Base-by-base conservation (phyloP, 2,329 filamentous ascomycete genomes). In the Beauveria brongniartii region DNA sequence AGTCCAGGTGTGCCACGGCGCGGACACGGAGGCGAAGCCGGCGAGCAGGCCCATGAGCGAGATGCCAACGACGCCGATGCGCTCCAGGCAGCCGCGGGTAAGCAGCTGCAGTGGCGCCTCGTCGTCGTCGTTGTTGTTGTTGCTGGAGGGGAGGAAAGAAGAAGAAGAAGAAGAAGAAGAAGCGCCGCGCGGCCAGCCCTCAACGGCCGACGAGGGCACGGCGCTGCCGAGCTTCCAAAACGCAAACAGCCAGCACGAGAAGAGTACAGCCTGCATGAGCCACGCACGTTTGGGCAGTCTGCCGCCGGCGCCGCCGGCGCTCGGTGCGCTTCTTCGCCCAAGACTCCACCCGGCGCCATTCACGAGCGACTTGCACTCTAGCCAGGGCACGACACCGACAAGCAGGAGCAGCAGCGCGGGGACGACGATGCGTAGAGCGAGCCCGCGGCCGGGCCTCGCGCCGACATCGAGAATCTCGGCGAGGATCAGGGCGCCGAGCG, bases 31-130 rank as follows among this genome's bases (percentile, higher is more conserved):
- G 6, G 91, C 91, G 68, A 95, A 96, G 0, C 91, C 91, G 7
- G 91, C 91, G n/a, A 96, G 78, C 16, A 92, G 81, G 18, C 91
- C 91, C 90, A 96, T 95, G 58, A 94, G 75, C 53, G 88, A 87
- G 61, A 94, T 91, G 3, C 91, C 91, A 64, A 95, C 91, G 46
- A 96, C 87, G 14, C 91, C 91, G 28, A 96, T 86, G 50, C 91
- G 75, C 70, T 87, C 84, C 41, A 88, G 74, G 65, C 83, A 87
- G 9, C 80, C 84, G 48, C 80, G 74, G 18, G 78, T 78, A 54
- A 84, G 67, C 7, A 66, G 68, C 57, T 73, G 72, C 47, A 76
- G 70, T 16, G 75, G 67, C 22, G 66, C 70, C 59, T 69, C 68
- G n/a, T 65, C 65, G 14, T 64, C 66, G 5, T 53, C 22, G 28